phyloP scores from a whole-genome alignment of 2,329 filamentous ascomycete species.

The Penicillium griseofulvum region DNA sequence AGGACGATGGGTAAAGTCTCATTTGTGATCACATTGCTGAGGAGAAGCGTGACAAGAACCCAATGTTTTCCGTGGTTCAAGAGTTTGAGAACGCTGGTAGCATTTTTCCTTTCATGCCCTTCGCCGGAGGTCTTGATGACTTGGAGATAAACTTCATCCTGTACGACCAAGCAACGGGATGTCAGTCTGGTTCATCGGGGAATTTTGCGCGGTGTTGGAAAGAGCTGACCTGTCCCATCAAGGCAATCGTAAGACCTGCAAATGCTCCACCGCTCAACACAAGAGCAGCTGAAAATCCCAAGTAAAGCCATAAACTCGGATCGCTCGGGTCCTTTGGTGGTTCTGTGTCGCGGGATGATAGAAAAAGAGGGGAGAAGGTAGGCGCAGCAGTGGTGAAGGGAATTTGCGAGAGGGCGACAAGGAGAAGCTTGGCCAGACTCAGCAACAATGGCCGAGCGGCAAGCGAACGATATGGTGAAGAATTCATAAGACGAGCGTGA shows the following conservation, averaged over 20 bases:
- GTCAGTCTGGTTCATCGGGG: slow-evolving; percentile 1
- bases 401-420: slow-evolving; percentile 38
- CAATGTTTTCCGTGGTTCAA: slow-evolving; percentile 92
- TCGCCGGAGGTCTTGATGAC: slow-evolving; percentile 84
- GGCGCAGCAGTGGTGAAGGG: slow-evolving; percentile 43
- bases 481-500: slow-evolving; percentile 23
- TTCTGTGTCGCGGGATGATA: slow-evolving; percentile 28
- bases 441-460: slow-evolving; percentile 40
- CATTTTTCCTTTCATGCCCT: slow-evolving; percentile 82
- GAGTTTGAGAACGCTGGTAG: slow-evolving; percentile 73
- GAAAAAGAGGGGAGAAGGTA: slow-evolving; percentile 19
- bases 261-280: slow-evolving; percentile 90
- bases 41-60: slow-evolving; percentile 89
- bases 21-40: slow-evolving; percentile 97
- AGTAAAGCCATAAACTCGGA: slow-evolving; percentile 74
- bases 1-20: slow-evolving; percentile 94
- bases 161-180: slow-evolving; percentile 39
- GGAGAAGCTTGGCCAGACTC: slow-evolving; percentile 42
- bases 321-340: slow-evolving; percentile 56
- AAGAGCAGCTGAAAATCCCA: slow-evolving; percentile 72
- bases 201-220: slow-evolving; percentile 25
- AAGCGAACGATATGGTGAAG: slow-evolving; percentile 31
- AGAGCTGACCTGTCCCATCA: slow-evolving; percentile 57
- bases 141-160: slow-evolving; percentile 93
- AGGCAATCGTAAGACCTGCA: slow-evolving; percentile 73